phyloP scores from a whole-genome alignment of 805 yeast species.

The Lipomyces yamanashiensis region DNA sequence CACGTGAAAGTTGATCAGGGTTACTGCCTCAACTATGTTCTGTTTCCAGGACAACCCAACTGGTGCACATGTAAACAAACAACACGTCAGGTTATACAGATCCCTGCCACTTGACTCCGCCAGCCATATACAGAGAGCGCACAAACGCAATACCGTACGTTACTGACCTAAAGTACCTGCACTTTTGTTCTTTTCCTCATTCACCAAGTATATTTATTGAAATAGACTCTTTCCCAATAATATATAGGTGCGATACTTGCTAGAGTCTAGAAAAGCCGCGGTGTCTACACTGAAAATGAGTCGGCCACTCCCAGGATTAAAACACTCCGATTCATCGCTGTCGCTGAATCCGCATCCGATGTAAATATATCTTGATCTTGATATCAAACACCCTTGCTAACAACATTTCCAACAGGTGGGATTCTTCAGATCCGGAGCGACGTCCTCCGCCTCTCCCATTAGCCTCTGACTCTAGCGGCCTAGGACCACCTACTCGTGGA shows the following conservation, averaged over 20 bases:
- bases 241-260: too few species aligned
- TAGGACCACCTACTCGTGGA: conserved; percentile 14
- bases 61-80: background rate
- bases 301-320: conserved; percentile 21
- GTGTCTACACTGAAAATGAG: background rate
- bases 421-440: conserved; percentile 49
- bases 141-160: too few species aligned
- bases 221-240: too few species aligned
- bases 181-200: too few species aligned
- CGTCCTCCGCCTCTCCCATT: conserved; percentile 52
- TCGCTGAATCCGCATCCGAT: conserved; percentile 23
- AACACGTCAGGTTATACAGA: background rate
- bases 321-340: conserved; percentile 40
- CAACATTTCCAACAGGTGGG: conserved; percentile 44
- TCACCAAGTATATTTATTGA: too few species aligned
- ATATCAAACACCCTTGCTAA: background rate
- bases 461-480: conserved; percentile 48
- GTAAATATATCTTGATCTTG: background rate
- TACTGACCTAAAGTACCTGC: too few species aligned
- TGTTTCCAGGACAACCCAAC: background rate
- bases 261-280: background rate
- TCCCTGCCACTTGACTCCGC: background rate
- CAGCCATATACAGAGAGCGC: background rate
- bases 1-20: background rate
- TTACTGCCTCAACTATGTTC: background rate